Base-by-base conservation (phyloP, 805 yeast genomes). In the Hemisphaericaspora nanyangensis region DNA sequence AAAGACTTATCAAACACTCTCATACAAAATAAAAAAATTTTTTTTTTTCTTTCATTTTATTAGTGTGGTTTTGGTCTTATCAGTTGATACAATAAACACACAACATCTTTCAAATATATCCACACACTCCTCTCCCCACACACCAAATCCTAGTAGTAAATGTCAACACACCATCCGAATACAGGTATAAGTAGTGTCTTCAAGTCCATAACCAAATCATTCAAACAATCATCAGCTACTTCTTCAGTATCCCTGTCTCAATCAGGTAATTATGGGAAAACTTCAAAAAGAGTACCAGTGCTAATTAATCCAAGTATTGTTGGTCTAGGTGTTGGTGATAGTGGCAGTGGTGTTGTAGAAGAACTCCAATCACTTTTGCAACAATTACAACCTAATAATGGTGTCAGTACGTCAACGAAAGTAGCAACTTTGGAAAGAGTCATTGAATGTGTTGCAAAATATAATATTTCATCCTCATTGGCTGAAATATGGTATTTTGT, bases 401-500 rank as follows among this genome's bases (percentile, higher is more conserved):
- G 26, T 12, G 11, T 8, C 5, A 72, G 71, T 1, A 52, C 70
- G 0, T 42, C 59, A 7, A 38, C 54, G 8, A 61, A 80, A 44
- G 64, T 74, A 1, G 63, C 71, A 1, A 79, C 84, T 0, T 79
- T 85, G 0, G 65, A 63, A 2, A 58, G 70, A 16, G 58, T 87
- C 30, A 61, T 74, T 6, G 69, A 69, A 2, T 65, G 77, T 3
- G 57, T 86, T 2, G 71, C 71, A 17, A 74, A 70, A 34, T 71
- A 70, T 35, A 65, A 80, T 3, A 70, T 79, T 2, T 68, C 81
- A 0, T n/a, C n/a, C n/a, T 74, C 83, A 2, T 69, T 85, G 4
- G 80, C 86, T 0, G 89, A 84, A 45, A 68, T 86, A 1, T 87
- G 96, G 96, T 78, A 81, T 55, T 61, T 79, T 37, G 81, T 83